Evolutionary conservation across 805 yeast genomes (phyloP).

Genomic region (Candida chauliodis): DNA sequence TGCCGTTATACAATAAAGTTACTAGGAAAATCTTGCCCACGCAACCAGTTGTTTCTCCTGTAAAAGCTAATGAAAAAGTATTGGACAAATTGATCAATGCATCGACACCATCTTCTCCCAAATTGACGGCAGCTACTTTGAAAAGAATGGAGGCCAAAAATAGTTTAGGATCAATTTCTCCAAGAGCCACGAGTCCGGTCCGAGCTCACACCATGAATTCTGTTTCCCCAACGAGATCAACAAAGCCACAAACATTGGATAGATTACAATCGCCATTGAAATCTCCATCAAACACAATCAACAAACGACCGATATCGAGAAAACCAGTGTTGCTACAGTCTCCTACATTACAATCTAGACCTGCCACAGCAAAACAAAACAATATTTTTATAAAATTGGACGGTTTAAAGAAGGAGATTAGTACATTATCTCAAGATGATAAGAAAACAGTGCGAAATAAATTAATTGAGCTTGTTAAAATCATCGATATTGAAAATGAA

Average conservation of each 20-base stretch:
- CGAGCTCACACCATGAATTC: constrained; percentile 6
- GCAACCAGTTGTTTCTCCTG: constrained; percentile 8
- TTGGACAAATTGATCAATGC: not conserved
- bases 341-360: not conserved
- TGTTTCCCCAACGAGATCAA: not conserved
- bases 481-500: constrained; percentile 1
- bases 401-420: constrained; percentile 2
- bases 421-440: constrained; percentile 1
- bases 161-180: constrained; percentile 3
- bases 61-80: constrained; percentile 1
- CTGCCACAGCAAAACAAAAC: constrained; percentile 5
- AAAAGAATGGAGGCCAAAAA: constrained; percentile 30
- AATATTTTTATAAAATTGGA: constrained; percentile 4
- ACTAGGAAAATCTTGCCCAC: constrained; percentile 29
- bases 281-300: constrained; percentile 7
- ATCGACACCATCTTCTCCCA: constrained; percentile 7
- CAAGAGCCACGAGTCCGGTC: constrained; percentile 2
- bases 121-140: constrained; percentile 28
- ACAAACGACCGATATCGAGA: not conserved
- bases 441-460: constrained; percentile 1
- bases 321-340: constrained; percentile 1
- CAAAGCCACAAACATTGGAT: not conserved
- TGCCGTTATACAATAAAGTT: constrained; percentile 25
- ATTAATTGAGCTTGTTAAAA: constrained; percentile 1
- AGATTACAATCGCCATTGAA: constrained; percentile 15